Evolutionary conservation across 1,284 basidiomycete species (phyloP), one percentile per base, ranked within the genome.

Genomic region (Cutaneotrichosporon spelunceum): DNA sequence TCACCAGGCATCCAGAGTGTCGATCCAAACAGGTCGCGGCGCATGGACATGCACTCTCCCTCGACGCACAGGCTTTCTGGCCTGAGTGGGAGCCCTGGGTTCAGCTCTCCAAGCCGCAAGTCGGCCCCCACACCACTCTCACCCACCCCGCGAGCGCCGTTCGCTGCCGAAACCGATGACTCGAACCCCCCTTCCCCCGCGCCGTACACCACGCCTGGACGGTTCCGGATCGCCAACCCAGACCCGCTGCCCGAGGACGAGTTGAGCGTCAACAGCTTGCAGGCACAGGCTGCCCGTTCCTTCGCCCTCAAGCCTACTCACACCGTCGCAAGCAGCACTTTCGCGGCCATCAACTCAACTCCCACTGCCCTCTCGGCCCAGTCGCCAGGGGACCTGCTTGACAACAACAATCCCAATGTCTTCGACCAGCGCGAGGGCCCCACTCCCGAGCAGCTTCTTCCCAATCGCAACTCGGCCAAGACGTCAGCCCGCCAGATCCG

Each of bases 191-290:
- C 24, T 14, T 50, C 48, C 26, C 48, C 48, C 2, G 48, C 48
- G 27, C 48, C 48, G 16, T 50, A 50, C 48, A 45, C 39, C 21
- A 55, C 53, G n/a, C 53, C 24, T 16, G n/a, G 24, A 42, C 53
- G 56, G 14, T 57, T 49, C 47, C 56, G 56, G 7, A 50, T 57
- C 24, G 47, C 56, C 21, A 57, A 57, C 47, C 56, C 56, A 0
- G 56, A 57, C 21, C 56, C 55, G 13, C 30, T 30, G 2, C 21
- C 55, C 23, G 55, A 45, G 30, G 55, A 56, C 21, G 42, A 45
- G n/a, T 13, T 34, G n/a, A 14, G n/a, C 7, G 48, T 30, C 48
- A 47, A 21, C 23, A 16, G 3, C 16, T 45, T 47, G 7, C 55
- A 56, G 30, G 36, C 26, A 19, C 42, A 45, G 14, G 44, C 42